Conservation (phyloP, 2,329 filamentous ascomycete genomes). For the Sphaerulina vaccinii region DNA sequence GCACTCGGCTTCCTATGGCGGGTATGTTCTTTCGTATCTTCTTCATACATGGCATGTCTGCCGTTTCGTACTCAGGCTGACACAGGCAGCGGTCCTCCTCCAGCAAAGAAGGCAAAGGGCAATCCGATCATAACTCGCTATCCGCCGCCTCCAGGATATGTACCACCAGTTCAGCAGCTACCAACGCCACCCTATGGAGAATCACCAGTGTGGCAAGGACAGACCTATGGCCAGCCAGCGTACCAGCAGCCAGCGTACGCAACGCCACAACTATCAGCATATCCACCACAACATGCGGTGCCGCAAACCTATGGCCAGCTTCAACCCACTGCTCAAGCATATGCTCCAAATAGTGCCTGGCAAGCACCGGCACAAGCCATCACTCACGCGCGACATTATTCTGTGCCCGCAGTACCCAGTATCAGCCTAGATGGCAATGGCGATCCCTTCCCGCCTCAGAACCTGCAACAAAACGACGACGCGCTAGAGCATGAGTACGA, state of each 20-base stretch:
- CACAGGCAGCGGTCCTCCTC: slow-evolving; percentile 28
- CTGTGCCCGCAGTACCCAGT: slow-evolving; percentile 2
- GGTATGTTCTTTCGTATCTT: slow-evolving; percentile 2
- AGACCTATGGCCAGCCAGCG: slow-evolving; percentile 12
- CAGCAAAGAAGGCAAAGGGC: slow-evolving; percentile 45
- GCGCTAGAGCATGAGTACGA: slow-evolving; percentile 45
- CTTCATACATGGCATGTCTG: neutral
- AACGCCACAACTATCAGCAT: too few species aligned
- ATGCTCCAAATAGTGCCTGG: neutral
- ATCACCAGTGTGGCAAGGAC: slow-evolving; percentile 25
- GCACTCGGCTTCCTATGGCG: slow-evolving; percentile 6
- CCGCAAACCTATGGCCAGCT: neutral
- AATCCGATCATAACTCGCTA: slow-evolving; percentile 52
- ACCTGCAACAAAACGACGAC: slow-evolving; percentile 15
- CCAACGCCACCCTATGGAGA: slow-evolving; percentile 20
- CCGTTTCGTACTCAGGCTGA: neutral
- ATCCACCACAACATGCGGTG: too few species aligned
- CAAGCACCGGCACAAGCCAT: neutral
- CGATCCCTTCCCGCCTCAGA: slow-evolving; percentile 27
- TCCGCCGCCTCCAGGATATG: slow-evolving; percentile 51
- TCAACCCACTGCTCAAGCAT: neutral
- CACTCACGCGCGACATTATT: neutral
- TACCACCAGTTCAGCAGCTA: slow-evolving; percentile 24
- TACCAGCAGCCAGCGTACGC: slow-evolving; percentile 2
- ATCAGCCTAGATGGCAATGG: slow-evolving; percentile 31